phyloP scores from a whole-genome alignment of 768 basidiomycete species.

The Lactifluus volemus region DNA sequence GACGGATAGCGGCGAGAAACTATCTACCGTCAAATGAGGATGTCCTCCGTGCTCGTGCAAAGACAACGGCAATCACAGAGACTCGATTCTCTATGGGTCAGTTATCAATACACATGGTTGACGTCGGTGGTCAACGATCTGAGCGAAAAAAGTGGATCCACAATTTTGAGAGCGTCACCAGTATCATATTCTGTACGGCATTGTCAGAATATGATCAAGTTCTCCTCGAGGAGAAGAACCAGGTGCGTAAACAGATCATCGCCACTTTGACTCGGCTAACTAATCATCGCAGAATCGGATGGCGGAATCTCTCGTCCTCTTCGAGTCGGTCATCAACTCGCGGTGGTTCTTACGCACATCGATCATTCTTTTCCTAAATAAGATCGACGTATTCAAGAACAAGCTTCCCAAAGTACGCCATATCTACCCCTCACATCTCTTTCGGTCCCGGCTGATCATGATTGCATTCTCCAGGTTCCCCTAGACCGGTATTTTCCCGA shows the following conservation, averaged over 20 bases:
- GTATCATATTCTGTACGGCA: slow-evolving; percentile 69
- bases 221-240: slow-evolving; percentile 55
- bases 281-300: slow-evolving; percentile 51
- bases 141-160: slow-evolving; percentile 56
- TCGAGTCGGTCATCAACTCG: slow-evolving; percentile 74
- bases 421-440: too few species aligned
- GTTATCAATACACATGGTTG: slow-evolving; percentile 58
- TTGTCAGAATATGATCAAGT: slow-evolving; percentile 74
- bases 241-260: slow-evolving; percentile 33
- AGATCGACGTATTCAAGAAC: slow-evolving; percentile 70
- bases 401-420: slow-evolving; percentile 48
- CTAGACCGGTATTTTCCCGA: slow-evolving; percentile 79
- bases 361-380: slow-evolving; percentile 63
- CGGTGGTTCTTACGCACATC: slow-evolving; percentile 62
- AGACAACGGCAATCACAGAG: slow-evolving; percentile 87
- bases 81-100: slow-evolving; percentile 70
- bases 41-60: slow-evolving; percentile 79
- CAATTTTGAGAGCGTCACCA: slow-evolving; percentile 73
- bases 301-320: slow-evolving; percentile 64
- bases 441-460: not conserved
- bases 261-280: not conserved
- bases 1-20: slow-evolving; percentile 72
- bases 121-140: slow-evolving; percentile 59
- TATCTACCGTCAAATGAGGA: slow-evolving; percentile 85
- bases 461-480: slow-evolving; percentile 40